Percentiles rank a stretch among this genome's conserved stretches.
These are phyloP conservation scores for Polyporus arcularius DNA, from an alignment of 768 basidiomycete genomes.

Conservation along the genomic window DNA sequence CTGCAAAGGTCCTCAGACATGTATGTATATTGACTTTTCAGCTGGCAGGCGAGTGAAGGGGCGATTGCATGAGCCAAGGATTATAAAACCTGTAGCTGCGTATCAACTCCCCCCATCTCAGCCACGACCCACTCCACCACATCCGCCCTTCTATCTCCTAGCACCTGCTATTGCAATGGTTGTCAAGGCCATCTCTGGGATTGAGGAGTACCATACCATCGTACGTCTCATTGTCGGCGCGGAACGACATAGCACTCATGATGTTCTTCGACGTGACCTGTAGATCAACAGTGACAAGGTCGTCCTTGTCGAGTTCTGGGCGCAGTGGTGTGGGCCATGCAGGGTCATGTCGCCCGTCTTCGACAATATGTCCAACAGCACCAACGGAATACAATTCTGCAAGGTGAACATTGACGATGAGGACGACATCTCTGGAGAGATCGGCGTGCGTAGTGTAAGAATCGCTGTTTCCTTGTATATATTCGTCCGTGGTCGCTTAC, in stretches of 20 bases:
- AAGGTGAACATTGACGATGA: slow-evolving; percentile 74
- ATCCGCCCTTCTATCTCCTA: neutral
- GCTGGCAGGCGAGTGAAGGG: too few species aligned
- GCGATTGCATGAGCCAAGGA: too few species aligned
- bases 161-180: slow-evolving; percentile 9
- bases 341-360: slow-evolving; percentile 64
- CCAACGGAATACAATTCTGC: slow-evolving; percentile 56
- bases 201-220: slow-evolving; percentile 32
- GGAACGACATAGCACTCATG: neutral
- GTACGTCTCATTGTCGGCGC: slow-evolving; percentile 38
- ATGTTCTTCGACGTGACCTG: slow-evolving; percentile 15
- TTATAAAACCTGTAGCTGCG: too few species aligned
- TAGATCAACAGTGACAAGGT: slow-evolving; percentile 49
- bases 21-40: too few species aligned
- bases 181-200: slow-evolving; percentile 19
- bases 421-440: slow-evolving; percentile 53
- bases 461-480: neutral
- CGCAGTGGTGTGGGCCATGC: slow-evolving; percentile 79
- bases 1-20: too few species aligned
- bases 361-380: slow-evolving; percentile 49
- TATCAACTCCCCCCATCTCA: too few species aligned
- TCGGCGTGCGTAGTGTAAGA: slow-evolving; percentile 63
- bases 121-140: too few species aligned
- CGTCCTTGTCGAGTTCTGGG: slow-evolving; percentile 75
- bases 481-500: neutral